Percentiles rank a stretch among this genome's conserved stretches.
Evolutionary conservation across 306 rosid species (phyloP).

Genomic region (Cyclanthera cordifolia): DNA sequence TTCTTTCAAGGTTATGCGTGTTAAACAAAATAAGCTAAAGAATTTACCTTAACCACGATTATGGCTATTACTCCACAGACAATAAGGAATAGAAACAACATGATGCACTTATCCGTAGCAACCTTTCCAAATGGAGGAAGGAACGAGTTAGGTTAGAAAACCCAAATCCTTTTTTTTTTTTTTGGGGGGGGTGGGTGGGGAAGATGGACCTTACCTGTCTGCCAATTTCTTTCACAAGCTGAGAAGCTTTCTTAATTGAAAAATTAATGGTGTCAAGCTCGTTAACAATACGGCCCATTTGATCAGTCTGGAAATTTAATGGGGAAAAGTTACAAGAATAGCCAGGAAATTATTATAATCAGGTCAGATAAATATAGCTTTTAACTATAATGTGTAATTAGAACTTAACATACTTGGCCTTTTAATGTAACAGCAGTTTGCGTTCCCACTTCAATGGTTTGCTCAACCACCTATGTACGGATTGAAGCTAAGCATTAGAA

Average conservation of each 20-base stretch:
- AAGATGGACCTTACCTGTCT: constrained; percentile 57
- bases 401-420: constrained; percentile 70
- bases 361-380: not conserved
- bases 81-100: constrained; percentile 77
- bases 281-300: constrained; percentile 95
- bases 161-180: not conserved
- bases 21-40: constrained; percentile 5
- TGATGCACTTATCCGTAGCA: constrained; percentile 98
- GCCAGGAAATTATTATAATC: not conserved
- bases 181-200: not conserved
- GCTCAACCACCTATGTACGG: constrained; percentile 75
- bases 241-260: constrained; percentile 95
- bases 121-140: constrained; percentile 36
- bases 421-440: constrained; percentile 80
- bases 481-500: constrained; percentile 20
- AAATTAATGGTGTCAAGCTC: constrained; percentile 97
- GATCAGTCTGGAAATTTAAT: constrained; percentile 62
- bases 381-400: constrained; percentile 8
- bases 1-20: not conserved
- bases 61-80: constrained; percentile 92
- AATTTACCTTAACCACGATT: constrained; percentile 80
- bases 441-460: constrained; percentile 92
- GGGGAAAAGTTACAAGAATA: not conserved
- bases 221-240: constrained; percentile 97
- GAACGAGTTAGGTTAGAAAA: constrained; percentile 7